Evolutionary conservation across 2,329 filamentous ascomycete species (phyloP).

Genomic region (Cryphonectria japonica): DNA sequence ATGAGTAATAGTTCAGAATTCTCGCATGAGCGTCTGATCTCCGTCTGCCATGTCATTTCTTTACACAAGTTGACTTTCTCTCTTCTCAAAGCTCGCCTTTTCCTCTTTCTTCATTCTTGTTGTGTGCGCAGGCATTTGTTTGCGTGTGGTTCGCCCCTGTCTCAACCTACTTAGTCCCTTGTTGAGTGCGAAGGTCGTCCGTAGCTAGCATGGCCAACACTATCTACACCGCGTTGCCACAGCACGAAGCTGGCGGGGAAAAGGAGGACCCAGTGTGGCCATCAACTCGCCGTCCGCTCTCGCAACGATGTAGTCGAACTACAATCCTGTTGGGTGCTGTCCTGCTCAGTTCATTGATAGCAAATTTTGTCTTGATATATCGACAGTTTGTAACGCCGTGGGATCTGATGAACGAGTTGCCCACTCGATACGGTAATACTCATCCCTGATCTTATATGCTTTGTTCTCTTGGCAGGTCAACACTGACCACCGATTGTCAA

Average conservation of each 20-base stretch:
- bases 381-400: constrained; percentile 23
- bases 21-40: not conserved
- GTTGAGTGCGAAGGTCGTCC: not conserved
- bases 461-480: not conserved
- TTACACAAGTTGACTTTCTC: not conserved
- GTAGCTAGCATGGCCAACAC: not conserved
- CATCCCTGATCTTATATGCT: constrained; percentile 4
- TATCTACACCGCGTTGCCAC: not conserved
- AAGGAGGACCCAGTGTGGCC: not conserved
- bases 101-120: not conserved
- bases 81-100: not conserved
- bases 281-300: not conserved
- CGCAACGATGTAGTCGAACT: not conserved
- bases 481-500: not conserved
- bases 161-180: too few relatives aligned
- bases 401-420: constrained; percentile 25
- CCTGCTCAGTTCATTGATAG: constrained; percentile 22
- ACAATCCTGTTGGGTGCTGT: constrained; percentile 14
- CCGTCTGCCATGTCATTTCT: not conserved
- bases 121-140: not conserved
- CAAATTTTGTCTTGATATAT: constrained; percentile 26
- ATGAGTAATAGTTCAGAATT: not conserved
- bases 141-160: not conserved
- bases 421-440: constrained; percentile 28
- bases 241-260: not conserved